Base-by-base conservation (phyloP, 2,329 filamentous ascomycete species). In the Fonsecaea multimorphosa region DNA sequence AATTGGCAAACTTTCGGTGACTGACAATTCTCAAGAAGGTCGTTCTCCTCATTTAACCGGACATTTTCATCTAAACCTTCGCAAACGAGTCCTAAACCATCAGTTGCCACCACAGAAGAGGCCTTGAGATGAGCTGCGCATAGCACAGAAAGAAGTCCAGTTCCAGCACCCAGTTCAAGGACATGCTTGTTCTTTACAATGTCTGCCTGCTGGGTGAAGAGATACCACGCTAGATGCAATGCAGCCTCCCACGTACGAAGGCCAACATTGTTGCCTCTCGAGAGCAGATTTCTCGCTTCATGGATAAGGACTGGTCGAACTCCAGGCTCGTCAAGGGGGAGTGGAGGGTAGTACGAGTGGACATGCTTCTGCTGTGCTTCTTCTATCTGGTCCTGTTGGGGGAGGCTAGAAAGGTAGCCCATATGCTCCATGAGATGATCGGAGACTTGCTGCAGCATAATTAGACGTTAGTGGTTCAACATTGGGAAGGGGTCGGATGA, bases 401-500 rank as follows among this genome's bases (percentile, higher is more conserved):
- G 86, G 32, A 84, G 82, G 22, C 84, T 82, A 64, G 96, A 83
- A 27, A 95, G 83, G 66, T 82, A 77, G 61, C 89, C 87, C 71
- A 96, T 84, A 40, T 83, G 81, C 62, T 83, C 82, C 85, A 94
- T 91, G 73, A 97, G 85, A 76, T 89, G 84, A 78, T 96, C 91
- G 68, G 90, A 92, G 54, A 97, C 88, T 76, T 90, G 92, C 93
- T 97, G 79, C 69, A 8, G 31, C 22, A 16, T 22, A 46, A 51
- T 61, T 57, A 58, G 63, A 60, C 29, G 57, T 69, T 55, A 69
- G 65, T 64, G 52, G 29, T 53, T 63, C 66, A 63, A 54, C 29
- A 44, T 22, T 36, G 29, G 46, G 12, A 36, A 31, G 31, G 7
- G 16, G n/a, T 3, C 34, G 11, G 2, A 16, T 31, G 46, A 29